Conservation (phyloP, 805 yeast species). For the Barnettozyma vustinii region DNA sequence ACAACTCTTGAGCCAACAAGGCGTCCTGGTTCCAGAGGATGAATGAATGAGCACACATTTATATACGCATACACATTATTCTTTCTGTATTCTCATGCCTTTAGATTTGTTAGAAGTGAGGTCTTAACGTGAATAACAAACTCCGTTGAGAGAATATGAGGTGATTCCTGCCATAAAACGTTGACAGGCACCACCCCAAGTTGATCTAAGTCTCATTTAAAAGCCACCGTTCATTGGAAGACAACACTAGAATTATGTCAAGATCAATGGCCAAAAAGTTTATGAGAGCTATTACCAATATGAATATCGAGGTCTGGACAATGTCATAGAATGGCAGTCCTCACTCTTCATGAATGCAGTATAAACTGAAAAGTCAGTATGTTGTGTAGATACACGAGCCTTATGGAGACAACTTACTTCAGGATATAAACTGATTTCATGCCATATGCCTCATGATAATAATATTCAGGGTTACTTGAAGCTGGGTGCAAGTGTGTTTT, state of each 20-base stretch:
- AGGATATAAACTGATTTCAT: neutral
- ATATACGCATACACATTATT: neutral
- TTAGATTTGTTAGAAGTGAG: constrained; percentile 32
- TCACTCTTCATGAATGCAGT: neutral
- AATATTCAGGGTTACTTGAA: too few relatives aligned
- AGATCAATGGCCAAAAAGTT: constrained; percentile 9
- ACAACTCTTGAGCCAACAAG: constrained; percentile 72
- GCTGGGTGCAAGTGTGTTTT: too few relatives aligned
- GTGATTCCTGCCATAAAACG: neutral
- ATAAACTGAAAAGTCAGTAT: neutral
- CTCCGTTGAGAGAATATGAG: constrained; percentile 31
- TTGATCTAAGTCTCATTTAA: constrained; percentile 4
- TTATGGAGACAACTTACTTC: neutral
- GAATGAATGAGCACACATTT: constrained; percentile 23
- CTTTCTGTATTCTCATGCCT: constrained; percentile 35
- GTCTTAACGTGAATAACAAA: constrained; percentile 27
- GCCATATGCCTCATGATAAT: too few relatives aligned
- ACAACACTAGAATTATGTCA: neutral
- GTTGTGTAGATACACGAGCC: too few relatives aligned
- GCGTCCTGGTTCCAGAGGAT: constrained; percentile 76
- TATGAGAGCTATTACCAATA: constrained; percentile 1
- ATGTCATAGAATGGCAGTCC: neutral
- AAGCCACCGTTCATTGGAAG: neutral
- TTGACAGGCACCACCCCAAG: neutral
- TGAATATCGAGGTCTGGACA: neutral